A percentile compares a stretch with the other conserved stretches of the same genome.
Evolutionary conservation across 1,284 basidiomycete species (phyloP).

Genomic region (Pseudozyma sp.): DNA sequence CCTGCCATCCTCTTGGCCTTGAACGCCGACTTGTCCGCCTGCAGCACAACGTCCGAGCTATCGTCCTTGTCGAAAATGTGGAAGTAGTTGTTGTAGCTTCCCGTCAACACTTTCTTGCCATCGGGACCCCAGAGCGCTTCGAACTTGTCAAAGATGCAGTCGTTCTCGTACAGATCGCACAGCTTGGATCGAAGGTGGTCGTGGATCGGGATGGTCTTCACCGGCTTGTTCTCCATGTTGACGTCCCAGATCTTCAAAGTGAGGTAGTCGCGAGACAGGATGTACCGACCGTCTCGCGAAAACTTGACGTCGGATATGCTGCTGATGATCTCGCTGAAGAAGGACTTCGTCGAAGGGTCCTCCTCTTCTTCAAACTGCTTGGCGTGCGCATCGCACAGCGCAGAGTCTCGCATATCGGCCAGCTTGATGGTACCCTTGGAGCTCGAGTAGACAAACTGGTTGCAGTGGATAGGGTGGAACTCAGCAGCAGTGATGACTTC

Average conservation of each 20-base stretch:
- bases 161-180: slow-evolving; percentile 99
- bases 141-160: slow-evolving; percentile 99
- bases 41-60: slow-evolving; percentile 88
- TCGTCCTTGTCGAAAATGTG: slow-evolving; percentile 97
- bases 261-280: slow-evolving; percentile 95
- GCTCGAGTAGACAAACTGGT: slow-evolving; percentile 99
- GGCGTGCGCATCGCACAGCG: slow-evolving; percentile 93
- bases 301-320: slow-evolving; percentile 99
- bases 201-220: slow-evolving; percentile 98
- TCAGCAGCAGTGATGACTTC: slow-evolving; percentile 99
- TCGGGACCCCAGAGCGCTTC: slow-evolving; percentile 71
- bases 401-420: slow-evolving; percentile 99
- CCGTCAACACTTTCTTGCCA: slow-evolving; percentile 74
- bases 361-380: slow-evolving; percentile 88
- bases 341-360: slow-evolving; percentile 94
- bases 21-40: slow-evolving; percentile 99
- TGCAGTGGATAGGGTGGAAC: slow-evolving; percentile 97
- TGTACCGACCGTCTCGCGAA: slow-evolving; percentile 95
- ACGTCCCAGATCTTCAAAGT: slow-evolving; percentile 99
- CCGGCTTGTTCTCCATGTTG: slow-evolving; percentile 96
- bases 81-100: slow-evolving; percentile 99
- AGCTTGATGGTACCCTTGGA: slow-evolving; percentile 99
- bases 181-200: slow-evolving; percentile 97
- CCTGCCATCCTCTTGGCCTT: slow-evolving; percentile 90
- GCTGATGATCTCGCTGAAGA: slow-evolving; percentile 99